Evolutionary conservation across 2,329 filamentous ascomycete genomes (phyloP), one percentile per base, ranked within the genome.

Genomic region (Dendryphion nanum): DNA sequence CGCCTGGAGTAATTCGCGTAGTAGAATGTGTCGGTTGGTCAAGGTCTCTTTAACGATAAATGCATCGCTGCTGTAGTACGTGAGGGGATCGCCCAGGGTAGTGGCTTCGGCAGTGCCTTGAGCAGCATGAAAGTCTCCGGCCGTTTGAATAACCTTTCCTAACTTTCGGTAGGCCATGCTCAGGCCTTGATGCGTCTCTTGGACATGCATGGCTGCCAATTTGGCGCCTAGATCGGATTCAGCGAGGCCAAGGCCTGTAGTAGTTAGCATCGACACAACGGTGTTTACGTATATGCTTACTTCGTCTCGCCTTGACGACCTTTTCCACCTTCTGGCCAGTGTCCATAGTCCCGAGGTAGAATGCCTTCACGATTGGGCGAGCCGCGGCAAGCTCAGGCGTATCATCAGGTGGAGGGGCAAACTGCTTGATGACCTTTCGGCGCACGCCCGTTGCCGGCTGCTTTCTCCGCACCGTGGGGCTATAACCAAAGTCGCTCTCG

Each of bases 401-500:
- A 65, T 98, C 93, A 67, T 98, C 93, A 10, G 93, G 90, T 1
- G 93, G 93, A 20, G 93, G 93, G 24, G 93, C 91, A 68, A 98
- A 98, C 66, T 98, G 93, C 75, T 98, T 98, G 63, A 98, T 75
- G 44, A 97, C 85, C 72, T 96, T 96, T 61, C 93, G 81, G 47
- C 93, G 82, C 53, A 98, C 89, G 30, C 93, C 93, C 2, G 93
- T 98, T 6, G 93, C 93, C 16, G 93, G 93, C 67, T 98, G 93
- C 74, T 94, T 95, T 77, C 89, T 89, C 66, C 91, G 85, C 32
- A 96, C 84, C 59, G 97, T 86, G 1, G 93, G 93, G 58, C 89
- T 96, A 68, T 98, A 98, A 28, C 93, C 93, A 65, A 96, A 97
- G 65, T 98, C 93, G 61, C 89, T 95, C 69, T 98, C 93, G n/a